Evolutionary conservation across 2,329 filamentous ascomycete species (phyloP), one percentile per base, ranked within the genome.

Genomic region (Cytospora schulzeri): DNA sequence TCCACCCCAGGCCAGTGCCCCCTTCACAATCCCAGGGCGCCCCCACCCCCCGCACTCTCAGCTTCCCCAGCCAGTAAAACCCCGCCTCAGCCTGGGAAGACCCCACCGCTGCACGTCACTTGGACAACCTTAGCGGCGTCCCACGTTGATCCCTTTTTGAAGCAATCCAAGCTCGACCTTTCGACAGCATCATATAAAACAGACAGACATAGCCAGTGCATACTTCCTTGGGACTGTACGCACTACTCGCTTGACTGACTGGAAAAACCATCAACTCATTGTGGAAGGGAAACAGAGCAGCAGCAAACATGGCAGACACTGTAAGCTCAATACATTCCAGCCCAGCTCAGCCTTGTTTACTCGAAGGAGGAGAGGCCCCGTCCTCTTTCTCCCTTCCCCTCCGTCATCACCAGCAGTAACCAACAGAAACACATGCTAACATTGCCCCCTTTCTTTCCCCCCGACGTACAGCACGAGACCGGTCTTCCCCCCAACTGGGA

Each of bases 401-500:
- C 24, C 45, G 8, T 48, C 45, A 48, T 14, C 5, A 9, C 11
- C n/a, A 24, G n/a, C n/a, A 22, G 45, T n/a, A 3, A 48, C 24
- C n/a, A 48, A n/a, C 45, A 48, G 45, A 5, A 12, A 48, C n/a
- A 48, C 4, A 19, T 22, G 60, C 60, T 62, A 62, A 62, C 38
- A 12, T n/a, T 35, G 9, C 29, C 41, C 52, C 35, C 45, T 61
- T 33, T 8, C 55, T 33, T 8, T 17, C 22, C 24, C 29, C 17
- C 24, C 22, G 50, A 50, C 41, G 45, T 8, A 14, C 71, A 90
- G 87, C 80, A 85, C 74, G 90, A 93, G 63, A 88, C 90, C 71
- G 94, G 94, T 76, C 87, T 97, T 68, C 93, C 93, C 68, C 77
- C 87, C 57, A 88, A 88, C 77, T 97, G 94, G 93, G 95, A 98